Base-by-base conservation (phyloP, 805 yeast genomes). In the Teunomyces funiuensis region DNA sequence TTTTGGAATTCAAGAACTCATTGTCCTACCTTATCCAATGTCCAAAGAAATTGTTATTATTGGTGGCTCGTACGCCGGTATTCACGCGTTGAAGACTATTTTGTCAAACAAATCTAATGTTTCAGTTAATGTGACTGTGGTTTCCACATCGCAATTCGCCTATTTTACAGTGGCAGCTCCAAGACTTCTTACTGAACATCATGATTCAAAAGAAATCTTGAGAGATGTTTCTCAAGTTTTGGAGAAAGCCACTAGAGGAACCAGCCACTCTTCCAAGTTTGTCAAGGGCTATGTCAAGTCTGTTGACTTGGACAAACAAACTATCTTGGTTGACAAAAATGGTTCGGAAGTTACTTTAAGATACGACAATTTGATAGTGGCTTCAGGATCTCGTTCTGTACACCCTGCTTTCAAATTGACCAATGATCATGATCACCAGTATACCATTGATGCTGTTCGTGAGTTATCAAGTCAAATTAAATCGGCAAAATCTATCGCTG, bases 11-110 rank as follows among this genome's bases (percentile, higher is more conserved):
- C 5, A 22, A 22, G 11, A 8, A 22, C 25, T 22, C 7, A 3
- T 22, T 8, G 3, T 22, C 25, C 25, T 22, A 22, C 25, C 25
- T 19, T 22, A 22, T 18, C 17, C 16, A 19, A 44, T 37, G 39
- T 7, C 42, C n/a, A 30, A 37, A 14, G 34, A 49, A 27, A 44
- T 64, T 14, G 61, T 61, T 4, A 59, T 69, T 13, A 54, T 69
- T 20, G 74, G 74, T n/a, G 69, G 63, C 4, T 62, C 69, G 3
- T 65, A 46, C 40, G 70, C 66, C 3, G 72, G 58, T 5, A 45
- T 55, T 13, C 37, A 23, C 5, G 71, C 67, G 8, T 60, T 60
- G 15, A 52, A 55, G 9, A 36, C 53, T 7, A 40, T 58, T 14
- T 47, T 53, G 19, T 5, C 39, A 14, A 33, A 40, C 11, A 40